Evolutionary conservation across 768 basidiomycete genomes (phyloP), one percentile per base, ranked within the genome.

Genomic region (Tricholoma terreum): DNA sequence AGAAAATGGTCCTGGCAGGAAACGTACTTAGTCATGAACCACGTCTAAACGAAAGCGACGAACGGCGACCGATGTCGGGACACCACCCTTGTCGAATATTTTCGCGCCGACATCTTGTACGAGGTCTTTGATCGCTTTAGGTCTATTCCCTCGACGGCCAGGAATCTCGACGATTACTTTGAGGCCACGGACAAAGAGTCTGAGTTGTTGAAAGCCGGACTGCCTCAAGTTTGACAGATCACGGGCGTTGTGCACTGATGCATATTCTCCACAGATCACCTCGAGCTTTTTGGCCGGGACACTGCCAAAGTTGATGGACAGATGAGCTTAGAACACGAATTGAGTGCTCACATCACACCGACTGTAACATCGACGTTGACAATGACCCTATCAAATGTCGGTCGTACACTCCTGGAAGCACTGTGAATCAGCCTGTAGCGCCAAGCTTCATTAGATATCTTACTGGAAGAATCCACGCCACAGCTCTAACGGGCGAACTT

Each of bases 381-480:
- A 4, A 76, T 52, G 0, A 80, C 63, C 12, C 67, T 54, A 9
- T 68, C 69, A 1, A 69, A 61, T 0, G 76, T 66, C 0, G 77
- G 75, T 30, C 79, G 69, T 35, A 80, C 79, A 22, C 76, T 78
- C 71, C 75, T 79, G 38, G 7, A 55, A 31, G 34, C 12, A n/a
- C 35, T 61, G 49, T 50, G 27, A 45, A 49, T 1, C 27, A 9
- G 35, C 12, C 31, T 27, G 6, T 3, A 27, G 40, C 15, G 21
- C 11, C 30, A 9, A 40, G n/a, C 9, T 35, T 10, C 2, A 21
- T 9, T 27, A 40, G 19, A 17, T 30, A 46, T 58, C 66, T 31
- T 51, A 79, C 79, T 80, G 79, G 57, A 74, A 79, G 52, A 70
- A 73, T 0, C 79, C 79, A 14, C 71, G 74, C 63, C 78, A 71